phyloP scores from a whole-genome alignment of 805 yeast genomes.

The Wickerhamiella brachini region DNA sequence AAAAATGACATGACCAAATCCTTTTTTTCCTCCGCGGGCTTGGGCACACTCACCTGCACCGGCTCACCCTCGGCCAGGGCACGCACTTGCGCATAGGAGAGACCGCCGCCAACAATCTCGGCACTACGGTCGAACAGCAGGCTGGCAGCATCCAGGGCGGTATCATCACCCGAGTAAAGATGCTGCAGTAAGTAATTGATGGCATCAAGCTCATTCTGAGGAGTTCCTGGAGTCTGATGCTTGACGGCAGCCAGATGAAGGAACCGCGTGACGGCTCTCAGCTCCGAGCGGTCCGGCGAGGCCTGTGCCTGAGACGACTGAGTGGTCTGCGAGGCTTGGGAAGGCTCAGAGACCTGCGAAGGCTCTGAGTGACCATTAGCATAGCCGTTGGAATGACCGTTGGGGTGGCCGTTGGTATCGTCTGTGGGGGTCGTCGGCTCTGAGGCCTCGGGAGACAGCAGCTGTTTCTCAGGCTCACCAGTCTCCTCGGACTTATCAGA shows the following conservation, averaged over 20 bases:
- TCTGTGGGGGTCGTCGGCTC: no score
- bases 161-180: constrained; percentile 24
- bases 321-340: no score
- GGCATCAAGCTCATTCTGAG: constrained; percentile 18
- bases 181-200: constrained; percentile 21
- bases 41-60: background rate
- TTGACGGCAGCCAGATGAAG: constrained; percentile 24
- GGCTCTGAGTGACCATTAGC: no score
- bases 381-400: no score
- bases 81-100: constrained; percentile 2
- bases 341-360: no score
- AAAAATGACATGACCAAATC: constrained; percentile 6
- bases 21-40: background rate
- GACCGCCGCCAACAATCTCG: constrained; percentile 16
- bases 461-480: background rate
- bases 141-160: constrained; percentile 21
- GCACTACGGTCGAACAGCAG: constrained; percentile 19
- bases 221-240: constrained; percentile 15
- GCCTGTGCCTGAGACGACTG: background rate
- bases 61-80: constrained; percentile 2
- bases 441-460: no score
- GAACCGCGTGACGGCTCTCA: constrained; percentile 17
- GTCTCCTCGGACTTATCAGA: no score
- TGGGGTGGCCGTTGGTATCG: no score
- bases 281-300: constrained; percentile 11